Base-by-base conservation (phyloP, 1,284 basidiomycete species). In the Leccinum insigne region DNA sequence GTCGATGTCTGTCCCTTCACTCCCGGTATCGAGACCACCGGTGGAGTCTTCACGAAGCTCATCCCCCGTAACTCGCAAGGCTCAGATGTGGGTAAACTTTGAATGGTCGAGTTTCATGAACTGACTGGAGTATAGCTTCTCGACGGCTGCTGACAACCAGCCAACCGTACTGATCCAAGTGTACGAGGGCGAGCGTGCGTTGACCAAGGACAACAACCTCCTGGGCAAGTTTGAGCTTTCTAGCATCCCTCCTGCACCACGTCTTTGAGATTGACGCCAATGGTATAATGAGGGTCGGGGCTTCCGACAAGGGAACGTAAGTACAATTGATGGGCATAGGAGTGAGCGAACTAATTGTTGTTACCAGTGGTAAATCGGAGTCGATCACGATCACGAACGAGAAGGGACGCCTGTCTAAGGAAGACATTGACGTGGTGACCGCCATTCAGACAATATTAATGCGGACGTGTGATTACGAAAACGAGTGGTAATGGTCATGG, bases 151-250 rank as follows among this genome's bases (percentile, higher is more conserved):
- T 67, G 95, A 97, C 80, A 97, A 97, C 85, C 95, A 96, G 81
- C 92, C 92, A 56, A 94, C 91, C 44, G 94, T 96, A 70, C 80
- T 94, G 66, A 96, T 97, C 79, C 91, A 93, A 77, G 95, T 98
- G 67, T 98, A 85, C 77, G 95, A 98, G 85, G 95, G 96, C 79
- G 95, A 98, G 82, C 94, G 95, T 78, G 90, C 94, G 58, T 82
- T 97, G 78, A 98, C 96, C 75, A 96, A 96, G 88, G 95, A 99
- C 84, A 98, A 98, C 90, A 96, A 98, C 85, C 86, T 92, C 64
- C 91, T 99, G 70, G 96, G 96, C 82, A 96, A 96, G 80, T 98
- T 99, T 76, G 96, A 98, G 81, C 89, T 98, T 59, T 91, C 88
- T 66, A 80, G 93, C 68, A 98, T 99, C 70, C 96, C 96, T 21